phyloP scores from a whole-genome alignment of 192 early-diverging fungal species.

The Coemansia sp. region DNA sequence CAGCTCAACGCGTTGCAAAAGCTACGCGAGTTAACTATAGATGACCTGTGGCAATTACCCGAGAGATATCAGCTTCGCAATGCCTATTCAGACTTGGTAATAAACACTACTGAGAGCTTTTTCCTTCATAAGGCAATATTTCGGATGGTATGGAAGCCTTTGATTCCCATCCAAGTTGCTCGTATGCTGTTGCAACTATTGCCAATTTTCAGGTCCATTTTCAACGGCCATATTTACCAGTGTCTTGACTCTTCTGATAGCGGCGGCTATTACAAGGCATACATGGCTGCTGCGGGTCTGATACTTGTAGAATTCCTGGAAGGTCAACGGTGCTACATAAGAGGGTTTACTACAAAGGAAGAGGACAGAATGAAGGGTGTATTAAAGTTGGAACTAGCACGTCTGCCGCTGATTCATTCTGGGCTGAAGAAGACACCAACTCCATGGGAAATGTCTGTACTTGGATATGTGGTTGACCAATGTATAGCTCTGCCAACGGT shows the following conservation, averaged over 20 bases:
- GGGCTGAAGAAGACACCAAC: not conserved
- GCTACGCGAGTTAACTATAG: slow-evolving; percentile 19
- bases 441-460: not conserved
- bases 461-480: not conserved
- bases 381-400: not conserved
- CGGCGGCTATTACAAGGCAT: slow-evolving; percentile 15
- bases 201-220: not conserved
- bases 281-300: not conserved
- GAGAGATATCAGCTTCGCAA: slow-evolving; percentile 17
- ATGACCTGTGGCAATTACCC: slow-evolving; percentile 28
- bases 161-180: slow-evolving; percentile 27
- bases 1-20: slow-evolving; percentile 21
- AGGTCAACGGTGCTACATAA: not conserved
- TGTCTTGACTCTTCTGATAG: slow-evolving; percentile 19
- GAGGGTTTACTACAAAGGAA: not conserved
- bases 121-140: slow-evolving; percentile 34
- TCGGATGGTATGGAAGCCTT: slow-evolving; percentile 39
- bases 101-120: slow-evolving; percentile 25
- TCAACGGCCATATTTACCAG: slow-evolving; percentile 19
- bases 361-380: not conserved
- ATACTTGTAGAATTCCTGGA: not conserved
- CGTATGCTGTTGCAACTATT: slow-evolving; percentile 5
- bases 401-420: not conserved
- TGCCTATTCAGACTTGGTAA: slow-evolving; percentile 23
- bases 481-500: not conserved